Evolutionary conservation across 108 stramenopile species (phyloP), one percentile per base, ranked within the genome.

Genomic region (Stephanodiscus triporus): DNA sequence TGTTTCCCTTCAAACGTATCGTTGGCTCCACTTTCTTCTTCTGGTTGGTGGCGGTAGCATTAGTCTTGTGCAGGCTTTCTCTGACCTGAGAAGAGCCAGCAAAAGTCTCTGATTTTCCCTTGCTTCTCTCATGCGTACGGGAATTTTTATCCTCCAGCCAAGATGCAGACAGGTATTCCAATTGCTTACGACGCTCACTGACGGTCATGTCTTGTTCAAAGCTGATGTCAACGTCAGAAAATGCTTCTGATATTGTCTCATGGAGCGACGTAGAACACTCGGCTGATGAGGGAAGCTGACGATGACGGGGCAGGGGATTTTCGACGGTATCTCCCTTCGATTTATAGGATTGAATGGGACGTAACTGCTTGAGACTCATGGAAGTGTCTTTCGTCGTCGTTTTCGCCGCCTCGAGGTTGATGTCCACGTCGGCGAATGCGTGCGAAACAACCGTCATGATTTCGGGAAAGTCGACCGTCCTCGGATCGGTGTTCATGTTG

Each of bases 351-450:
- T 29, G 20, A 26, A 37, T 9, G 11, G 56, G 45, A 29, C 45
- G 36, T 19, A 54, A 56, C 9, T 34, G 50, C 6, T 9, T 68
- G 6, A 34, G 32, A 34, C 50, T 50, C 42, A 34, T 19, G 17
- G 55, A 51, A 42, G n/a, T 30, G 56, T 57, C 29, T 57, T 6
- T 51, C 19, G 27, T 57, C 20, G 36, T 40, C 1, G 38, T 34
- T 19, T n/a, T 36, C 6, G 34, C 67, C 47, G 61, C 75, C 45
- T 68, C 72, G 8, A 80, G 40, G 68, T 53, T 67, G 36, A 80
- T 80, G 61, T 80, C 78, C 54, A 80, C 72, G 60, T 71, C 56
- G 32, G 78, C 72, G 53, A 80, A 80, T 30, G 72, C 78, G 34
- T 73, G 51, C 0, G 78, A 55, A 11, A 80, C 62, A 27, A 42